Percentiles rank a stretch among this genome's conserved stretches.
These are phyloP conservation scores for Paraphysoderma sedebokerense DNA, from an alignment of 371 early-diverging fungal genomes.

Conservation along the genomic window DNA sequence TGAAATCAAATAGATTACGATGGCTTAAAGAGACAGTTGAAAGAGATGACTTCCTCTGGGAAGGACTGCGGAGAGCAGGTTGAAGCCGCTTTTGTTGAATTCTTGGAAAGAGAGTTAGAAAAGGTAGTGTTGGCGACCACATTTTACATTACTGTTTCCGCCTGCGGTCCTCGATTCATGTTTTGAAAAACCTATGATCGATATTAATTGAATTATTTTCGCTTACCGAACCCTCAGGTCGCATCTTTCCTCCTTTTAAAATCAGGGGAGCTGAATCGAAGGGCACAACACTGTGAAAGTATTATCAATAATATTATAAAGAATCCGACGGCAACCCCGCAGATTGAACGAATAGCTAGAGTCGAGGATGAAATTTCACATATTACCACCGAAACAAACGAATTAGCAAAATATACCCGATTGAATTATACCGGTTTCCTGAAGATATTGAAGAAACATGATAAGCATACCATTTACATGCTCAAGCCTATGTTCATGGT, in stretches of 20 bases:
- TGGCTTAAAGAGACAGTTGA: conserved; percentile 64
- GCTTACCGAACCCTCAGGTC: conserved; percentile 26
- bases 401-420: conserved; percentile 77
- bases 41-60: conserved; percentile 26
- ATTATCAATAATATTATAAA: conserved; percentile 39
- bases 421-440: conserved; percentile 92
- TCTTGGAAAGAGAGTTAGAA: conserved; percentile 75
- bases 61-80: conserved; percentile 50
- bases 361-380: conserved; percentile 60
- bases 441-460: conserved; percentile 95
- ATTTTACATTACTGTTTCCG: not conserved
- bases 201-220: conserved; percentile 1
- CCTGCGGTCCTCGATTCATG: conserved; percentile 4
- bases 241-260: conserved; percentile 78
- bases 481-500: conserved; percentile 77
- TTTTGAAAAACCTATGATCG: not conserved
- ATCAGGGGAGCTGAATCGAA: conserved; percentile 64
- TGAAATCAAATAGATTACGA: conserved; percentile 83
- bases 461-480: conserved; percentile 73
- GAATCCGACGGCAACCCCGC: conserved; percentile 23
- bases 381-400: conserved; percentile 74
- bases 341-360: conserved; percentile 21
- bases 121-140: conserved; percentile 33
- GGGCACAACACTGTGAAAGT: conserved; percentile 55
- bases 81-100: conserved; percentile 73